A percentile compares a stretch with the other conserved stretches of the same genome.
These are phyloP conservation scores for Xylaria sp. DNA, from an alignment of 2,329 filamentous ascomycete genomes.

Conservation along the genomic window DNA sequence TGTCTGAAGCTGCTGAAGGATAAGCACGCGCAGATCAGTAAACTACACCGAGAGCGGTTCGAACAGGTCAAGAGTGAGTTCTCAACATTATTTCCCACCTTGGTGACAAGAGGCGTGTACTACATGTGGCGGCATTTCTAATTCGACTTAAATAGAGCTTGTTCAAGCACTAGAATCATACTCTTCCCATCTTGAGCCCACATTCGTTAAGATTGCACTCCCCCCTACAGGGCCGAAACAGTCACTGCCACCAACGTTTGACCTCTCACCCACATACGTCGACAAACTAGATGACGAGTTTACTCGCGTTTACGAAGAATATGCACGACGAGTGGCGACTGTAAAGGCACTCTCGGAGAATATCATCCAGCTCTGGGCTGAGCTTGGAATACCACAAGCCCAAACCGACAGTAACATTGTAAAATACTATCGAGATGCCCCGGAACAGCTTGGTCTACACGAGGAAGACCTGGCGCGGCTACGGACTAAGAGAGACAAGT, in stretches of 20 bases:
- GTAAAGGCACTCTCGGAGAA: conserved; percentile 82
- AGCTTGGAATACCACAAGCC: conserved; percentile 91
- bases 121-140: conserved; percentile 13
- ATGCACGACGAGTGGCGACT: conserved; percentile 80
- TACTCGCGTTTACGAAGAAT: conserved; percentile 95
- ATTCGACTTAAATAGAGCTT: conserved; percentile 70
- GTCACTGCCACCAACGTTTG: conserved; percentile 82
- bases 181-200: conserved; percentile 91
- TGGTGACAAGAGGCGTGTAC: neutral
- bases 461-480: conserved; percentile 83
- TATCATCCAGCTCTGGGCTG: conserved; percentile 94
- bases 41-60: conserved; percentile 88
- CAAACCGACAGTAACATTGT: conserved; percentile 91
- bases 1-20: conserved; percentile 86
- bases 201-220: conserved; percentile 85
- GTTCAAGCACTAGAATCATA: conserved; percentile 95
- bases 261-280: conserved; percentile 91
- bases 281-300: conserved; percentile 90
- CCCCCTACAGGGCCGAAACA: conserved; percentile 83
- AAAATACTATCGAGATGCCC: conserved; percentile 87
- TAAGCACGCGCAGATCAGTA: conserved; percentile 82
- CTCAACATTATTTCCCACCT: conserved; percentile 29
- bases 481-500: conserved; percentile 78
- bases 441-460: conserved; percentile 93
- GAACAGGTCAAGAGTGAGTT: conserved; percentile 91